These are phyloP conservation scores for Penicillium bialowiezense DNA, from an alignment of 495 filamentous ascomycete species.

Conservation along the genomic window DNA sequence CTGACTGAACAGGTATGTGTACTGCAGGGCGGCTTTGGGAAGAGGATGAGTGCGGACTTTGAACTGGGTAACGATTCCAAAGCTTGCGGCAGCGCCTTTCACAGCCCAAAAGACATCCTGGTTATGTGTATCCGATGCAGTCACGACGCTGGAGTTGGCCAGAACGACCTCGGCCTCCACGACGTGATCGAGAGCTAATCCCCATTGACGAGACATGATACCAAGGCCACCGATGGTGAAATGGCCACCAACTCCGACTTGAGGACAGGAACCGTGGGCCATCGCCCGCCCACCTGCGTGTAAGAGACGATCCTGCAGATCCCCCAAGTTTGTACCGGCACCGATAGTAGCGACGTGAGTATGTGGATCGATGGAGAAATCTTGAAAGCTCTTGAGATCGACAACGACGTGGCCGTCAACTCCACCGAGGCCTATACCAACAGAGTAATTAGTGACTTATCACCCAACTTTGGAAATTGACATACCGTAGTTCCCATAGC, in stretches of 20 bases:
- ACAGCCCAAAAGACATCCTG: conserved; percentile 53
- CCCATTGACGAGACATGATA: conserved; percentile 59
- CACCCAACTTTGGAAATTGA: neutral
- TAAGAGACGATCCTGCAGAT: conserved; percentile 57
- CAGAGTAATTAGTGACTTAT: conserved; percentile 39
- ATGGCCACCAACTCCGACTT: conserved; percentile 73
- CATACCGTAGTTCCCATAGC: conserved; percentile 56
- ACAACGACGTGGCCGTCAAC: conserved; percentile 40
- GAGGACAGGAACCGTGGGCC: conserved; percentile 63
- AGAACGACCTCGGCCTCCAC: conserved; percentile 60
- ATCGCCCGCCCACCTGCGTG: conserved; percentile 62
- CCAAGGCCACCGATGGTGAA: conserved; percentile 70
- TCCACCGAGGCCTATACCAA: conserved; percentile 47
- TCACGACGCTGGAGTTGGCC: conserved; percentile 52
- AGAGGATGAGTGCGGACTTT: conserved; percentile 39
- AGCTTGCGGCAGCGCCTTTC: conserved; percentile 43
- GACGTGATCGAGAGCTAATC: conserved; percentile 62
- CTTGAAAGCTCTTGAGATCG: conserved; percentile 44
- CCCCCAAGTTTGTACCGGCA: conserved; percentile 58
- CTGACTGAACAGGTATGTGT: conserved; percentile 36
- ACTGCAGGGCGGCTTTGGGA: conserved; percentile 32
- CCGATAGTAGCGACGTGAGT: conserved; percentile 64
- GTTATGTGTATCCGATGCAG: conserved; percentile 35
- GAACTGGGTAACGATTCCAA: conserved; percentile 50
- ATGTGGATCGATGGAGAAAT: conserved; percentile 49